phyloP scores from a whole-genome alignment of 2,329 filamentous ascomycete species.

The Neopestalotiopsis clavispora region DNA sequence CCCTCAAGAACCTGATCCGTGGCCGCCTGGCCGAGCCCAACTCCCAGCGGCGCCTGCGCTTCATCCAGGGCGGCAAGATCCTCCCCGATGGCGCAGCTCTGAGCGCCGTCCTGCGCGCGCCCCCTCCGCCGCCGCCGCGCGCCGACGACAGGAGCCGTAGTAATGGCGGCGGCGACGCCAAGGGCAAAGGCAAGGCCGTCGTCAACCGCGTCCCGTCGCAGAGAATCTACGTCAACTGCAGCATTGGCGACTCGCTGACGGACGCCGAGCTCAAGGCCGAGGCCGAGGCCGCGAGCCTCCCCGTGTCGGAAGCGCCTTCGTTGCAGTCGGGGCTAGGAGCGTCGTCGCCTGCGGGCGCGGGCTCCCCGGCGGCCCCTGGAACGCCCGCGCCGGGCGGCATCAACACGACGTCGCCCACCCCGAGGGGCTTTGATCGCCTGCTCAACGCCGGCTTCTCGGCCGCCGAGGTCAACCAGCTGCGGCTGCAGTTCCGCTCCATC shows the following conservation, averaged over 20 bases:
- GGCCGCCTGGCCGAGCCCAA: conserved; percentile 66
- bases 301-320: conserved; percentile 15
- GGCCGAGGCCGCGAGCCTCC: conserved; percentile 46
- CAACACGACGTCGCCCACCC: conserved; percentile 45
- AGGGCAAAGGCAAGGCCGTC: conserved; percentile 67
- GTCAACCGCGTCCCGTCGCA: conserved; percentile 51
- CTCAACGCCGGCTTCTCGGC: conserved; percentile 80
- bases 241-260: conserved; percentile 78
- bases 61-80: conserved; percentile 89
- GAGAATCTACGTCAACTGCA: conserved; percentile 90
- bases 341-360: background rate
- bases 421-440: conserved; percentile 87
- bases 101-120: conserved; percentile 68
- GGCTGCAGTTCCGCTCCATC: conserved; percentile 87
- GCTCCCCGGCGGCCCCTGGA: conserved; percentile 10
- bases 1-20: conserved; percentile 84
- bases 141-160: background rate
- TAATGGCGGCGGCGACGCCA: conserved; percentile 30
- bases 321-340: background rate
- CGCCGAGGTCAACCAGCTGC: conserved; percentile 81
- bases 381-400: conserved; percentile 23
- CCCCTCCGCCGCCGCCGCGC: conserved; percentile 54
- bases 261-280: conserved; percentile 73
- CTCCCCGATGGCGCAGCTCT: conserved; percentile 77
- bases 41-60: conserved; percentile 74